These are phyloP conservation scores for Penicillium sp. DNA, from an alignment of 2,329 filamentous ascomycete species.

Conservation along the genomic window DNA sequence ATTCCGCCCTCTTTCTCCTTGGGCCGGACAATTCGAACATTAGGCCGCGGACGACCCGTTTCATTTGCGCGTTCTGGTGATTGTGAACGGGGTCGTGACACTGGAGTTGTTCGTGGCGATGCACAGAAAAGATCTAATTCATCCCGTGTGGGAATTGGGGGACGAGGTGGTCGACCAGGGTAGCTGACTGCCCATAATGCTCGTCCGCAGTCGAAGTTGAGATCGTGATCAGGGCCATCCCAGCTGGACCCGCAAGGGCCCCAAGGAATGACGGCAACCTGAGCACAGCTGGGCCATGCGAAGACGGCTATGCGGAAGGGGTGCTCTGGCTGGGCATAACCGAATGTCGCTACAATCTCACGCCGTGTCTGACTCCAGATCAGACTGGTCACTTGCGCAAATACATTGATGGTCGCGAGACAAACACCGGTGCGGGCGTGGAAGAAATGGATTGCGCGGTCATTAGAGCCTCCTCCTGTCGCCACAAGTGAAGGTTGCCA, in stretches of 20 bases:
- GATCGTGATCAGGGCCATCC: slow-evolving; percentile 25
- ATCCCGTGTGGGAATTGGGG: slow-evolving; percentile 7
- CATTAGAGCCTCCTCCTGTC: slow-evolving; percentile 88
- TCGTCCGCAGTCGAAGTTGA: slow-evolving; percentile 39
- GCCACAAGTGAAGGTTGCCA: slow-evolving; percentile 87
- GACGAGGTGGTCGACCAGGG: slow-evolving; percentile 59
- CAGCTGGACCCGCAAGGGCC: slow-evolving; percentile 52
- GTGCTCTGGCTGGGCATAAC: slow-evolving; percentile 88
- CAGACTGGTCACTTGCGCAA: slow-evolving; percentile 87
- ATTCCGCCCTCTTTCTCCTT: slow-evolving; percentile 52
- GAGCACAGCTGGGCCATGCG: slow-evolving; percentile 86
- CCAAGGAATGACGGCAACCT: slow-evolving; percentile 84
- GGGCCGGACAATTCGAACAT: slow-evolving; percentile 27
- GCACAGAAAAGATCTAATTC: slow-evolving; percentile 11
- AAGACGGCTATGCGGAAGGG: slow-evolving; percentile 87
- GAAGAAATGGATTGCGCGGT: slow-evolving; percentile 94
- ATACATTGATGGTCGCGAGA: slow-evolving; percentile 86
- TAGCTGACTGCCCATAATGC: slow-evolving; percentile 88
- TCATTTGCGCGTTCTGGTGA: neutral
- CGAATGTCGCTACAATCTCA: slow-evolving; percentile 91
- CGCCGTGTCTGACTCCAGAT: slow-evolving; percentile 83
- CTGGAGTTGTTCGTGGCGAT: slow-evolving; percentile 8
- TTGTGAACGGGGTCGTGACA: neutral
- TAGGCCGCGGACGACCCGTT: slow-evolving; percentile 11
- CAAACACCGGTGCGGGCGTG: slow-evolving; percentile 79